Evolutionary conservation across 371 early-diverging fungal genomes (phyloP).

Genomic region (Rhizopus delemar): DNA sequence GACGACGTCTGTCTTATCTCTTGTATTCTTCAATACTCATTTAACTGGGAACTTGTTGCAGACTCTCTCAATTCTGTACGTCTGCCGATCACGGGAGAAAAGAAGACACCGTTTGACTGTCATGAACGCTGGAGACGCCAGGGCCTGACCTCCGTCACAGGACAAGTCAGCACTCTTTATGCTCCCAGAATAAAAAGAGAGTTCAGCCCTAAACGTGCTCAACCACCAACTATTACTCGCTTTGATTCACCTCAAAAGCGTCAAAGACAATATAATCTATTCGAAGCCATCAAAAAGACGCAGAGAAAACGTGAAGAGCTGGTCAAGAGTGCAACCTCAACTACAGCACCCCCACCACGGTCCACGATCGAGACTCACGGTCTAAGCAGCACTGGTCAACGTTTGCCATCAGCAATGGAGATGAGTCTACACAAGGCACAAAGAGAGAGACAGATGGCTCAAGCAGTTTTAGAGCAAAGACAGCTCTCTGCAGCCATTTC

Average conservation of each 20-base stretch:
- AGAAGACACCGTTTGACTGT: constrained; percentile 72
- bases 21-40: constrained; percentile 59
- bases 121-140: constrained; percentile 57
- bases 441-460: constrained; percentile 70
- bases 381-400: constrained; percentile 46
- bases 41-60: constrained; percentile 71
- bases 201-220: constrained; percentile 15
- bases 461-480: constrained; percentile 69
- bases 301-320: constrained; percentile 51
- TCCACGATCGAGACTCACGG: constrained; percentile 51
- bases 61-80: constrained; percentile 62
- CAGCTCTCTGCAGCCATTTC: constrained; percentile 56
- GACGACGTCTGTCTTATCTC: constrained; percentile 68
- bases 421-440: constrained; percentile 71
- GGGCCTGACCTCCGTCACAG: constrained; percentile 42
- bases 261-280: constrained; percentile 41
- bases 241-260: constrained; percentile 47
- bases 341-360: constrained; percentile 37
- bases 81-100: constrained; percentile 53
- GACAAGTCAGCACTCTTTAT: constrained; percentile 41
- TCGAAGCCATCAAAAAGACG: constrained; percentile 54
- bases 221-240: constrained; percentile 27
- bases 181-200: constrained; percentile 29
- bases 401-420: constrained; percentile 70
- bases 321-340: constrained; percentile 26